Conservation (phyloP, 1,139 yeast genomes). For the Lodderomyces pseudojiufengensis region DNA sequence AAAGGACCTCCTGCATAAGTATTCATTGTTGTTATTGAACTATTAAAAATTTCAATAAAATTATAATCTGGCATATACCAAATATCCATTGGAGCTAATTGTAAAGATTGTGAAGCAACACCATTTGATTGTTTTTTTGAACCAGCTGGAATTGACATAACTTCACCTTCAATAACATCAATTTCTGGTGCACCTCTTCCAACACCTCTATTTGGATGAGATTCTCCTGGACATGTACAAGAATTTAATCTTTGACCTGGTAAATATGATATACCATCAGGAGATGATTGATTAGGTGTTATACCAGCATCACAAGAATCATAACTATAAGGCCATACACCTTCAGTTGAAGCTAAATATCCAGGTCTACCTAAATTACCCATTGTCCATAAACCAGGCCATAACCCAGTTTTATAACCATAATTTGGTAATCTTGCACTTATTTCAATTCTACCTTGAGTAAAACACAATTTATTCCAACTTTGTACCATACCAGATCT, state of each 20-base stretch:
- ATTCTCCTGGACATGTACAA: constrained; percentile 73
- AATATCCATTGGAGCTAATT: constrained; percentile 81
- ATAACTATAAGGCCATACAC: constrained; percentile 90
- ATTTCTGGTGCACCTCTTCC: constrained; percentile 93
- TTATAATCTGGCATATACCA: constrained; percentile 85
- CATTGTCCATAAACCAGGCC: constrained; percentile 93
- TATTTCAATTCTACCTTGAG: constrained; percentile 69
- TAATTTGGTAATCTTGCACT: constrained; percentile 73
- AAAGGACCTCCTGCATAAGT: constrained; percentile 79
- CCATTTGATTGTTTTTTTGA: constrained; percentile 39
- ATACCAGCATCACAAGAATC: constrained; percentile 83
- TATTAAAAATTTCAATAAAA: constrained; percentile 61
- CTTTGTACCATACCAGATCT: constrained; percentile 82
- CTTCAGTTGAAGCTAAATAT: constrained; percentile 71
- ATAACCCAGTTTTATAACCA: constrained; percentile 70
- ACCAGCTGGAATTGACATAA: constrained; percentile 31
- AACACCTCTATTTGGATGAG: constrained; percentile 73
- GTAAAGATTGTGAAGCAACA: constrained; percentile 77
- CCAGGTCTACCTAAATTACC: constrained; percentile 89
- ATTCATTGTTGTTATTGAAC: constrained; percentile 64
- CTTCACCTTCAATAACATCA: constrained; percentile 77
- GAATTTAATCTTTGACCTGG: constrained; percentile 71
- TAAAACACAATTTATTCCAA: constrained; percentile 81
- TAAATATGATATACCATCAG: constrained; percentile 75
- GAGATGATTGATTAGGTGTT: constrained; percentile 78